These are phyloP conservation scores for Coemansia sp. DNA, from an alignment of 192 early-diverging fungal species.

Conservation along the genomic window DNA sequence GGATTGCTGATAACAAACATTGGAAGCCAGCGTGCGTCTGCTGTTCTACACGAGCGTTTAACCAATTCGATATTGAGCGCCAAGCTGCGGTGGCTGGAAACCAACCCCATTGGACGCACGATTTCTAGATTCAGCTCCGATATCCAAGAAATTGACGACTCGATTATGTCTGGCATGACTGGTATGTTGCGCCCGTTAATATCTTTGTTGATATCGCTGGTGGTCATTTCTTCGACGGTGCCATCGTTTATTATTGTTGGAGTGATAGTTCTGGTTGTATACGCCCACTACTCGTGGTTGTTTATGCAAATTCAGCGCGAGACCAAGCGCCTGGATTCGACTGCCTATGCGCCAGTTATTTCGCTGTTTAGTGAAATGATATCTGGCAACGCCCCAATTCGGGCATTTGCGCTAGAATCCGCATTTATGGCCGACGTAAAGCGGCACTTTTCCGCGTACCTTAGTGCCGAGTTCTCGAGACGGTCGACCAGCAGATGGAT, in stretches of 20 bases:
- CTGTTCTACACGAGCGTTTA: slow-evolving; percentile 56
- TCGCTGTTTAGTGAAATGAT: slow-evolving; percentile 78
- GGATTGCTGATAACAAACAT: slow-evolving; percentile 16
- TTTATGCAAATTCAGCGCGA: slow-evolving; percentile 78
- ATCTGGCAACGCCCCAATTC: slow-evolving; percentile 67
- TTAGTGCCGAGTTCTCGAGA: slow-evolving; percentile 74
- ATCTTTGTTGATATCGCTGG: slow-evolving; percentile 55
- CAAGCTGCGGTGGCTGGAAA: slow-evolving; percentile 80
- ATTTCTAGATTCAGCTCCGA: slow-evolving; percentile 83
- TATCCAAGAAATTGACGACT: slow-evolving; percentile 74
- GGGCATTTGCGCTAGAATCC: slow-evolving; percentile 73
- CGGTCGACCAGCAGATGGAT: slow-evolving; percentile 81
- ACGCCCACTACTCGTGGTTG: slow-evolving; percentile 61
- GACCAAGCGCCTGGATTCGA: slow-evolving; percentile 77
- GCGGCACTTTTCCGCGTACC: slow-evolving; percentile 63
- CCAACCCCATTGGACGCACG: slow-evolving; percentile 77
- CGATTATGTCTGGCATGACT: slow-evolving; percentile 55
- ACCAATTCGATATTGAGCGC: slow-evolving; percentile 60
- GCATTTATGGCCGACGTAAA: slow-evolving; percentile 65
- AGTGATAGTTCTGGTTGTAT: slow-evolving; percentile 58
- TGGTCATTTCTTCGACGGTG: slow-evolving; percentile 61
- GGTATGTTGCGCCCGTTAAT: slow-evolving; percentile 59
- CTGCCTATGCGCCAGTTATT: slow-evolving; percentile 66
- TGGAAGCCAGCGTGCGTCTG: slow-evolving; percentile 46
- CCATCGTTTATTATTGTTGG: slow-evolving; percentile 74